phyloP scores from a whole-genome alignment of 106 monocot genomes.

The Dendrobium catenatum region DNA sequence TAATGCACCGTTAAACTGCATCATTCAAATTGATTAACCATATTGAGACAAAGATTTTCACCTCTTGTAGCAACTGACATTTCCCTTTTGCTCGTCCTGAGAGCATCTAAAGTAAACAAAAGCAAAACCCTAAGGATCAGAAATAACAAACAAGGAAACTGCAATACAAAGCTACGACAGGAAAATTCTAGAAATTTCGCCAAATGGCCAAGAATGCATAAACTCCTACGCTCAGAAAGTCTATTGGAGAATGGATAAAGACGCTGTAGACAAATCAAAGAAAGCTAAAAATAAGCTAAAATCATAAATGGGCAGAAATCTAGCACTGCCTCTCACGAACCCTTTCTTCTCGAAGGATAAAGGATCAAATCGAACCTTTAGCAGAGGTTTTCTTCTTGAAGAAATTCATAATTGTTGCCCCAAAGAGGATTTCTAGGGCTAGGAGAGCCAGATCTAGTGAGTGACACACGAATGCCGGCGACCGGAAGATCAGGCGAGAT shows the following conservation, averaged over 20 bases:
- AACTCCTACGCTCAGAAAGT: not conserved
- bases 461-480: not conserved
- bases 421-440: not conserved
- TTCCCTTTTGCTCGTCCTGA: slow-evolving; percentile 85
- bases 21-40: not conserved
- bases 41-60: slow-evolving; percentile 6
- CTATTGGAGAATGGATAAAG: not conserved
- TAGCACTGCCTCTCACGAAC: not conserved
- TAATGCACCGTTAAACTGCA: not conserved
- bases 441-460: not conserved
- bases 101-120: slow-evolving; percentile 42
- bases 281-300: not conserved
- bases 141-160: not conserved
- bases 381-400: slow-evolving; percentile 77
- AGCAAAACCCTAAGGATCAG: not conserved
- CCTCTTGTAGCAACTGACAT: slow-evolving; percentile 86
- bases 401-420: slow-evolving; percentile 35
- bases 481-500: not conserved
- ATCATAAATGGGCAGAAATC: not conserved
- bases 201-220: not conserved
- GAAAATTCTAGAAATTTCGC: not conserved
- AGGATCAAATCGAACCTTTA: slow-evolving; percentile 45
- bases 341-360: not conserved
- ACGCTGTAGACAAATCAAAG: not conserved
- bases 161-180: not conserved